Base-by-base conservation (phyloP, 192 early-diverging fungal species). In the Backusella parvicylindrica region DNA sequence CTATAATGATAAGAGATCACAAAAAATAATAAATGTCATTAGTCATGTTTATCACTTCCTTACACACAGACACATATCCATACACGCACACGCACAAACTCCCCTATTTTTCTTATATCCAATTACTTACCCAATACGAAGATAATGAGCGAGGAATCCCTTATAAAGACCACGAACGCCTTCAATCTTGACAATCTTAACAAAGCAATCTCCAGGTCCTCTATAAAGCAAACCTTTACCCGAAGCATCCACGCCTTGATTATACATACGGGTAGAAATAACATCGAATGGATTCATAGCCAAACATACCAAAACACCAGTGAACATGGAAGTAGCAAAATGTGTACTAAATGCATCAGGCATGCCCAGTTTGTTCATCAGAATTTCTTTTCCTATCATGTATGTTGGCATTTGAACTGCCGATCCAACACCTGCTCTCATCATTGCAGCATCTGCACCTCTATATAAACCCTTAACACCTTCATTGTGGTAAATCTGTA, bases 241-340 rank as follows among this genome's bases (percentile, higher is more conserved):
- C 15, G 87, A 88, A 23, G 82, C 82, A 21, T 83, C 88, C 2
- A 88, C 80, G 64, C 88, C 85, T 70, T 97, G 95, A 77, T 97
- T 97, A 85, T 95, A 98, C 94, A 98, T 97, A 63, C 97, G 88
- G 6, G 95, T 96, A 49, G 87, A 93, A 60, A 97, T 91, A 8
- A 98, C 95, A 83, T 99, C 97, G 73, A 97, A 96, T n/a, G 97
- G 96, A 71, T 99, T 98, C 96, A 99, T 99, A 53, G 89, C 92
- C 26, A 88, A 82, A 77, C 94, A 95, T 16, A 97, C 92, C 75
- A 95, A 91, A 70, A 97, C 88, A 65, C 94, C 93, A 0, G 92
- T 93, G 53, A 92, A 82, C 85, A 96, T 83, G 79, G 90, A 91
- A 3, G 93, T 89, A 40, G 90, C 73, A 41, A 92, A 89, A 74